These are phyloP conservation scores for Pyrenula aspistea DNA, from an alignment of 495 filamentous ascomycete species.

Conservation along the genomic window DNA sequence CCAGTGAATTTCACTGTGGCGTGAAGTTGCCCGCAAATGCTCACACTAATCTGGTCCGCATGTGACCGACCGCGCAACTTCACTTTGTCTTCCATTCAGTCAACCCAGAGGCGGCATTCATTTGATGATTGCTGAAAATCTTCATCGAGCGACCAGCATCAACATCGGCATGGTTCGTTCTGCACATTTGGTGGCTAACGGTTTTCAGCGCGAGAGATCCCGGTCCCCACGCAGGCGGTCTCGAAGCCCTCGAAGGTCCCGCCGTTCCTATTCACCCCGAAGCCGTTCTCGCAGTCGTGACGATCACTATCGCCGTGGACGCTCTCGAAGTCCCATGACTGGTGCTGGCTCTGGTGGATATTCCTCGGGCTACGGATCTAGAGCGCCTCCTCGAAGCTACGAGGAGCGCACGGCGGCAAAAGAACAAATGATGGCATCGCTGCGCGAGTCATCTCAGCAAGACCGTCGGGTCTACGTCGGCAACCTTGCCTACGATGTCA, in stretches of 20 bases:
- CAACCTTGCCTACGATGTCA: constrained; percentile 97
- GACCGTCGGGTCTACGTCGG: constrained; percentile 99
- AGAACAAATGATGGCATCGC: constrained; percentile 89
- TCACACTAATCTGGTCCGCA: not conserved
- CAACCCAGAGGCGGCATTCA: not conserved
- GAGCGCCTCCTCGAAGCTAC: constrained; percentile 56
- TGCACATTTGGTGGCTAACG: constrained; percentile 17
- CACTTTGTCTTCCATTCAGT: not conserved
- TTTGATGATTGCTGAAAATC: not conserved
- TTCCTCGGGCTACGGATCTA: constrained; percentile 45
- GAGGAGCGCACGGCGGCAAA: constrained; percentile 79
- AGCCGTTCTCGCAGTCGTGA: constrained; percentile 86
- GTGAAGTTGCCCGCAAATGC: not conserved
- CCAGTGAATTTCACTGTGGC: not conserved
- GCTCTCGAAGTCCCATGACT: constrained; percentile 75
- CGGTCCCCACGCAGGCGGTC: constrained; percentile 83
- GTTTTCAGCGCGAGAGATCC: constrained; percentile 79
- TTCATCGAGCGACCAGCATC: not conserved
- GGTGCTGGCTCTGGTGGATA: constrained; percentile 53
- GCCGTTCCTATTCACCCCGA: constrained; percentile 86
- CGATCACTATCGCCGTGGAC: constrained; percentile 73
- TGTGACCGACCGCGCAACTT: not conserved
- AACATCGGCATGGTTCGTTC: not conserved
- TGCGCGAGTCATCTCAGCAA: constrained; percentile 90
- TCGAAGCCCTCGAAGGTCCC: constrained; percentile 60